These are phyloP conservation scores for Trypanosoma boissoni DNA, from an alignment of 208 protist genomes.

Conservation along the genomic window DNA sequence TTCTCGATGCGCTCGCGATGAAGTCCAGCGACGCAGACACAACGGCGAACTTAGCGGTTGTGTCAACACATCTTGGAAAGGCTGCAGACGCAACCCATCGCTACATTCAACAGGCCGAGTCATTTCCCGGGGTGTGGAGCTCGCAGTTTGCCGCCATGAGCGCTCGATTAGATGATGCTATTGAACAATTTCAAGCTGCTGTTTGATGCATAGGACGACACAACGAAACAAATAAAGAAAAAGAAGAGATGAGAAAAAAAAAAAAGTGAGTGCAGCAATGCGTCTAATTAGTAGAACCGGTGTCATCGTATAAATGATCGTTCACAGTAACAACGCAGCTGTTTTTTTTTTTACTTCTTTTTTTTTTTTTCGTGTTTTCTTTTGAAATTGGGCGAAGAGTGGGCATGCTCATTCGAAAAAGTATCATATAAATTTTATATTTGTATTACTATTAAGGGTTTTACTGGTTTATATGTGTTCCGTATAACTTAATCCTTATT, in stretches of 20 bases:
- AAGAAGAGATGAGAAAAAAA: too few species aligned
- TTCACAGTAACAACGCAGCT: too few species aligned
- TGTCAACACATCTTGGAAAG: constrained; percentile 50
- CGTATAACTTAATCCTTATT: too few species aligned
- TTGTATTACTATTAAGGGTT: too few species aligned
- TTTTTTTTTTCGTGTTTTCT: too few species aligned
- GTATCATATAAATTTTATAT: too few species aligned
- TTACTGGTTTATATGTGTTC: too few species aligned
- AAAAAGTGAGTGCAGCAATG: not conserved
- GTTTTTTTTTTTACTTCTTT: too few species aligned
- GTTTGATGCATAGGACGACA: constrained; percentile 1
- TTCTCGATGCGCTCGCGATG: constrained; percentile 72
- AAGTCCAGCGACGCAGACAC: constrained; percentile 69
- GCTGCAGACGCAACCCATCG: constrained; percentile 44
- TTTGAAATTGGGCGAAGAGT: too few species aligned
- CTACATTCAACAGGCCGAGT: constrained; percentile 53
- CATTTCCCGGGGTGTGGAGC: constrained; percentile 40
- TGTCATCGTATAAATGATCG: too few species aligned
- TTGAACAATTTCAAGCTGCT: constrained; percentile 29
- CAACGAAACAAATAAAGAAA: too few species aligned
- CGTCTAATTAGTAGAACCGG: not conserved
- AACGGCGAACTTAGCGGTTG: constrained; percentile 72
- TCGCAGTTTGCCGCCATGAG: constrained; percentile 27
- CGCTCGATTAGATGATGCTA: constrained; percentile 45
- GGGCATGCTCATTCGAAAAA: too few species aligned